Evolutionary conservation across 108 stramenopile genomes (phyloP).

Genomic region (Schizochytrium sp.): DNA sequence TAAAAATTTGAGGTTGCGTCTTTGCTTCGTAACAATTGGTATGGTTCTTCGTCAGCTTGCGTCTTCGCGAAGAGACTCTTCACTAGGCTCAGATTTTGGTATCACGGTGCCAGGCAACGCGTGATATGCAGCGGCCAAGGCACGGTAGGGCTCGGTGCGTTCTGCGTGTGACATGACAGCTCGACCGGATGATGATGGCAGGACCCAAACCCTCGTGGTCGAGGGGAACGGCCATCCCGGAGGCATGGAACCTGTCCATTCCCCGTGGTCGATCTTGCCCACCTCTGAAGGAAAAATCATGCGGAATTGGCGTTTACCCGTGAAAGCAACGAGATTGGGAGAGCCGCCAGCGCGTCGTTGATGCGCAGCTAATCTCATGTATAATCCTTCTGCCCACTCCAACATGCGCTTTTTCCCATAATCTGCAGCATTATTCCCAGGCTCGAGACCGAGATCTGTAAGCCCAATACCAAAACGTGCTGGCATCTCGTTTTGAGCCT

Average conservation of each 20-base stretch:
- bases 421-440: neutral
- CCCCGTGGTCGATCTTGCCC: neutral
- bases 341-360: neutral
- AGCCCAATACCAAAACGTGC: neutral
- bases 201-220: neutral
- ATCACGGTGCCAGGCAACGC: too few species aligned
- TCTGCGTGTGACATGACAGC: neutral
- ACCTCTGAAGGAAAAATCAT: neutral
- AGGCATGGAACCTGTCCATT: neutral
- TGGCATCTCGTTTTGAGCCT: neutral
- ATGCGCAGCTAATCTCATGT: neutral
- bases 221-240: neutral
- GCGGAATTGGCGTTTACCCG: neutral
- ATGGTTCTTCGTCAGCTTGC: too few species aligned
- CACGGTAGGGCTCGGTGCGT: neutral
- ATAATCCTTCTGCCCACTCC: neutral
- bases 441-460: neutral
- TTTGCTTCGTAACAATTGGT: too few species aligned
- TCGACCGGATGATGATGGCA: neutral
- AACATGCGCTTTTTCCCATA: neutral
- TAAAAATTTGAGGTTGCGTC: too few species aligned
- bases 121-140: neutral
- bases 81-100: too few species aligned
- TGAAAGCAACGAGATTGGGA: neutral
- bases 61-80: too few species aligned